These are phyloP conservation scores for Phialocephala subalpina DNA, from an alignment of 2,329 filamentous ascomycete genomes.

Conservation along the genomic window DNA sequence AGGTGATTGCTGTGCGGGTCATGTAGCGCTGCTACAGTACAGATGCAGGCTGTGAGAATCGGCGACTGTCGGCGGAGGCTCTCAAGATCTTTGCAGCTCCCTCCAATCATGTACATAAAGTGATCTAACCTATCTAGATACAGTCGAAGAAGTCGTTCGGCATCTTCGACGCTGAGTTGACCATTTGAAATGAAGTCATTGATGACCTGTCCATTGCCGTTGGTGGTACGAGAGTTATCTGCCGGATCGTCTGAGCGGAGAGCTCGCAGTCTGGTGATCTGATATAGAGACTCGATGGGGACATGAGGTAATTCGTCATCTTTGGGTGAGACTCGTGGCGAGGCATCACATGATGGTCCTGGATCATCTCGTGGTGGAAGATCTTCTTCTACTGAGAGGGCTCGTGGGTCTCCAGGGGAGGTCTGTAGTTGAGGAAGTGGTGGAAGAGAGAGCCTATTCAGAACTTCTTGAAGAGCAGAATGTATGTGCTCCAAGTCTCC, in stretches of 20 bases:
- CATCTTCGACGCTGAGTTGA: background rate
- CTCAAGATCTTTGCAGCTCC: background rate
- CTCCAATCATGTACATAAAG: conserved; percentile 1
- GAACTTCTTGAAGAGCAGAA: background rate
- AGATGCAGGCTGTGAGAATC: background rate
- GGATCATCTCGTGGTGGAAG: no score
- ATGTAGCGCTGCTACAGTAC: background rate
- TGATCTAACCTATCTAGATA: conserved; percentile 1
- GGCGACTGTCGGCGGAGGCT: background rate
- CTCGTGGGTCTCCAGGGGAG: background rate
- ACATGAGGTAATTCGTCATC: conserved; percentile 3
- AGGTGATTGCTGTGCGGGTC: background rate
- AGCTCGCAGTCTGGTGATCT: background rate
- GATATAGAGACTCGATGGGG: conserved; percentile 2
- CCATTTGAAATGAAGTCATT: conserved; percentile 7
- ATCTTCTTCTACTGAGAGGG: background rate
- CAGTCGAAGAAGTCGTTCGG: background rate
- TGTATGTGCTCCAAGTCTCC: background rate
- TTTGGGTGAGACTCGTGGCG: background rate
- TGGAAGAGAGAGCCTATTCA: background rate
- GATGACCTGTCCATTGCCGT: background rate
- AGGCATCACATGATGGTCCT: background rate
- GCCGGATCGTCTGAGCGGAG: background rate
- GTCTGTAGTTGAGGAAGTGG: background rate
- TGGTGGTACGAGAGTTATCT: background rate